Evolutionary conservation across 495 filamentous ascomycete genomes (phyloP), one percentile per base, ranked within the genome.

Genomic region (Xylaria flabelliformis): DNA sequence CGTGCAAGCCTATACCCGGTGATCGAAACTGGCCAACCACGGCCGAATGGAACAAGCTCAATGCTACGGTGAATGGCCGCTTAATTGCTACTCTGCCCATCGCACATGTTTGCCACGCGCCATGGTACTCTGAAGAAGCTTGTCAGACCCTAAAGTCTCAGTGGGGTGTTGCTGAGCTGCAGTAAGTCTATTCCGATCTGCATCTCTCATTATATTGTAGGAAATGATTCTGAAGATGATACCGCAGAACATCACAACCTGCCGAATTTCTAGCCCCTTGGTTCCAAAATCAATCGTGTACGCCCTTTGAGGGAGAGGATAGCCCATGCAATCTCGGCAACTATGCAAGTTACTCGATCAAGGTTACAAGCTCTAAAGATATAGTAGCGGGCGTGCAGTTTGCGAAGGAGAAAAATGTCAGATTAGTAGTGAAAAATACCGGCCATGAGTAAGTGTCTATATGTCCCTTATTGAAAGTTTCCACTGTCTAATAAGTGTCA

Each of bases 71-170:
- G 8, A 79, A 74, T 4, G 83, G 83, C 42, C 73, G 79, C 2
- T 77, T 88, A 0, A 78, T 83, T 19, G 74, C 75, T 1, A 82
- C 80, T 0, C 67, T 77, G 3, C 84, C 84, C 3, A 26, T 84
- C 15, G 85, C 67, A 3, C 65, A 67, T 4, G 69, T 75, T 1
- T 88, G 85, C 73, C 83, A 86, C 70, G 79, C 71, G 10, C 73
- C 72, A 0, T 55, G 64, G 24, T 83, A 81, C 72, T 66, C 85
- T 72, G 59, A 42, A 24, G 51, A 29, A 1, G 58, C 61, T 0
- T 77, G 76, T 48, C 46, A 41, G 9, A 42, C 48, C 12, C 62
- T 77, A n/a, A 64, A 70, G 13, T 17, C 66, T 13, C 10, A 21
- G 7, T 73, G 66, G 70, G 26, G 24, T 32, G 10, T 34, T 34